A percentile compares a stretch with the other conserved stretches of the same genome.
Conservation (phyloP, 176 grass and related monocot genomes). For the Guadua angustifolia region DNA sequence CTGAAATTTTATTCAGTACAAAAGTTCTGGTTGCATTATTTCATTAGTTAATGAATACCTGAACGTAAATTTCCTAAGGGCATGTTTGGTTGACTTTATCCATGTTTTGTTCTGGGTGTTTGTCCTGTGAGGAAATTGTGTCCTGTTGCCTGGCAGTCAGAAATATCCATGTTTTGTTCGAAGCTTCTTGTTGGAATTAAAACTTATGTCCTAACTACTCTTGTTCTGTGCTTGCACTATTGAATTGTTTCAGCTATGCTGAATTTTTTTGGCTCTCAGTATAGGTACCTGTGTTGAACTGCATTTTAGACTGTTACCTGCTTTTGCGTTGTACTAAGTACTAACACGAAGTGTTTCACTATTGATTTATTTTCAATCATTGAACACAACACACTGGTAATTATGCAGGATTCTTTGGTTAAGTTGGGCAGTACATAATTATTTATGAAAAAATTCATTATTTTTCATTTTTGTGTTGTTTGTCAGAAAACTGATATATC, state of each 20-base stretch:
- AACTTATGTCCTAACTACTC: conserved; percentile 5
- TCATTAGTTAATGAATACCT: conserved; percentile 25
- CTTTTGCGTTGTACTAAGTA: conserved; percentile 28
- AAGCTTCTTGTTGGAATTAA: conserved; percentile 13
- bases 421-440: too few species aligned
- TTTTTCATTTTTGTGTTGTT: too few species aligned
- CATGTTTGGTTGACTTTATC: conserved; percentile 5
- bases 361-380: conserved; percentile 20
- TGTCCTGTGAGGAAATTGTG: not conserved
- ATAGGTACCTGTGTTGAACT: not conserved
- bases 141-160: not conserved
- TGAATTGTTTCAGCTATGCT: conserved; percentile 18
- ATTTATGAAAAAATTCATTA: too few species aligned
- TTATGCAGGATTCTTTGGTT: too few species aligned
- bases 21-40: not conserved
- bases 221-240: not conserved
- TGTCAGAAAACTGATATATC: too few species aligned
- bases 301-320: not conserved
- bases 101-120: not conserved
- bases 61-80: not conserved
- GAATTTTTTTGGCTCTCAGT: not conserved
- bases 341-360: not conserved
- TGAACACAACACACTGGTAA: too few species aligned
- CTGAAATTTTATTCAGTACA: not conserved
- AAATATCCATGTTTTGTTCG: conserved; percentile 32